These are phyloP conservation scores for Eucommia ulmoides DNA, from an alignment of 257 asterid genomes.

Conservation along the genomic window DNA sequence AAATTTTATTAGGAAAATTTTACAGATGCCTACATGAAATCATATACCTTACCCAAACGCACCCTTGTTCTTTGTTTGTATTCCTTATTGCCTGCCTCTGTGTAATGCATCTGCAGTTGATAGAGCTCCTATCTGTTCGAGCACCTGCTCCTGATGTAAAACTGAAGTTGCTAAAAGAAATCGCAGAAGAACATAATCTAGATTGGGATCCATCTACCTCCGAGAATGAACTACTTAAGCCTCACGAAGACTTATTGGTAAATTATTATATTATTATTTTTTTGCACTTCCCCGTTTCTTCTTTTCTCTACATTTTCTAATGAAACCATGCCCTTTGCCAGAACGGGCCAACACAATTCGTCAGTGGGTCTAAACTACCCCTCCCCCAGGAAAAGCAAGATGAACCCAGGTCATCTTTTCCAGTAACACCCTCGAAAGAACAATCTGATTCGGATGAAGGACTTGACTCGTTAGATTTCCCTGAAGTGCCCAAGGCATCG, in stretches of 20 bases:
- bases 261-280: conserved; percentile 7
- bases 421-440: conserved; percentile 31
- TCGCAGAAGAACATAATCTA: conserved; percentile 82
- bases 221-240: conserved; percentile 62
- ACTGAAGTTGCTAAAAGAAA: conserved; percentile 76
- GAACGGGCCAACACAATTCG: conserved; percentile 70
- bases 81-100: background rate
- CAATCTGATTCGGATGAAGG: conserved; percentile 47
- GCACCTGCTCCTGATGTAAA: conserved; percentile 92
- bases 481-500: conserved; percentile 72
- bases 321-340: conserved; percentile 18
- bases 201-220: conserved; percentile 89
- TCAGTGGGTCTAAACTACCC: conserved; percentile 50
- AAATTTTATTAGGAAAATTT: too few species aligned
- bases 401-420: conserved; percentile 17
- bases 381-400: conserved; percentile 52
- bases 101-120: conserved; percentile 31
- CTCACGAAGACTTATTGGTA: conserved; percentile 88
- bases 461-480: conserved; percentile 52
- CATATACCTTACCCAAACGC: too few species aligned
- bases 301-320: background rate
- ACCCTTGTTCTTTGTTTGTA: conserved; percentile 3
- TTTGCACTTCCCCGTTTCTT: background rate
- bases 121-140: conserved; percentile 76
- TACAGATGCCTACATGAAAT: too few species aligned